These are phyloP conservation scores for Sphaceloma murrayae DNA, from an alignment of 2,329 filamentous ascomycete species.

Conservation along the genomic window DNA sequence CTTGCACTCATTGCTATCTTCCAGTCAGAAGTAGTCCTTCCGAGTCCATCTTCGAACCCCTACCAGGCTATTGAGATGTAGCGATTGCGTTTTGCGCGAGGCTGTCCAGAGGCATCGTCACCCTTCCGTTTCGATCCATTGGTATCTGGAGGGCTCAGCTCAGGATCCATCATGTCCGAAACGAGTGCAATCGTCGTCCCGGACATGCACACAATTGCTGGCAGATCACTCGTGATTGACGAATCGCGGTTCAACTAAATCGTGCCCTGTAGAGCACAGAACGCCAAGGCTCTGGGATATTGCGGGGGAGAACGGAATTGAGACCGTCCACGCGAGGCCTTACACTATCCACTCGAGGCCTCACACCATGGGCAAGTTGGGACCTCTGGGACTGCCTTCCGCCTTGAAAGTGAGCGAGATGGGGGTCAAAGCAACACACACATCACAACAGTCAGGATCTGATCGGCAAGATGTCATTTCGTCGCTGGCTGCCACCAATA, in stretches of 20 bases:
- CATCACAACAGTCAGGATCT: too few species aligned
- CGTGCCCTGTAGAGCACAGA: too few species aligned
- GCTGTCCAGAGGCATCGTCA: slow-evolving; percentile 37
- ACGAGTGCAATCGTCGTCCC: neutral
- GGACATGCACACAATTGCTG: neutral
- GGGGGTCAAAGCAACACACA: too few species aligned
- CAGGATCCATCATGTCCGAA: slow-evolving; percentile 9
- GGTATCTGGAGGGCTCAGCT: neutral
- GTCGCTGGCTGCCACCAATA: neutral
- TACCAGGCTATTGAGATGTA: slow-evolving; percentile 60
- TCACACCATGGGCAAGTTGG: too few species aligned
- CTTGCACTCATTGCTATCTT: slow-evolving; percentile 53
- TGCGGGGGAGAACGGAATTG: too few species aligned
- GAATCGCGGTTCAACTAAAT: too few species aligned
- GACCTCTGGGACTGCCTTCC: too few species aligned
- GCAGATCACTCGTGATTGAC: too few species aligned
- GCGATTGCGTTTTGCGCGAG: slow-evolving; percentile 54
- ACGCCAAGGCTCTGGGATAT: too few species aligned
- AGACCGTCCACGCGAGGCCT: too few species aligned
- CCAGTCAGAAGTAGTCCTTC: slow-evolving; percentile 16
- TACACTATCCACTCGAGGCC: too few species aligned
- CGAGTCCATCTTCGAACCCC: slow-evolving; percentile 24
- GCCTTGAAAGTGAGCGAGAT: too few species aligned
- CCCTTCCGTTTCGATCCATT: slow-evolving; percentile 34
- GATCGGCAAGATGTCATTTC: slow-evolving; percentile 1